phyloP scores from a whole-genome alignment of 176 grass and related monocot species.

The Bolboschoenus planiculmis region DNA sequence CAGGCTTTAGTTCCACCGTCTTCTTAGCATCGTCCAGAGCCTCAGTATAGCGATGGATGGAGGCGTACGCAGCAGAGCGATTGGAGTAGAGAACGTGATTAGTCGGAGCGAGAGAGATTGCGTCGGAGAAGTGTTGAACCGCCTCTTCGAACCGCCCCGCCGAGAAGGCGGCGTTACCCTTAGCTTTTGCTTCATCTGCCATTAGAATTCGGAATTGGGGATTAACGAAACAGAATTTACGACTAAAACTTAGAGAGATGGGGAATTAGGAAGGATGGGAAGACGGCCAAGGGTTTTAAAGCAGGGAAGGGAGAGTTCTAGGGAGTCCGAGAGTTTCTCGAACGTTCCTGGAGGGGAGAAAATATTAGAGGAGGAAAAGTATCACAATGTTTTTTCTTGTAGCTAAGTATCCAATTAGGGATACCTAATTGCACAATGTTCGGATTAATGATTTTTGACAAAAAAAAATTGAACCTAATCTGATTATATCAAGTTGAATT shows the following conservation, averaged over 20 bases:
- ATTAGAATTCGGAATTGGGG: background rate
- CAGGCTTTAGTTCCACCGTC: conserved; percentile 87
- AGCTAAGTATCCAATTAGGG: too few relatives aligned
- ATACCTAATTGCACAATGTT: too few relatives aligned
- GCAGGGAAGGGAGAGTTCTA: conserved; percentile 19
- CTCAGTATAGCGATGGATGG: conserved; percentile 68
- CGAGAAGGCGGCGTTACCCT: conserved; percentile 25
- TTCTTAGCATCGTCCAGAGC: conserved; percentile 73
- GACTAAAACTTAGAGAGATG: background rate
- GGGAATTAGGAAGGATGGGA: background rate
- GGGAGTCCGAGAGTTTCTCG: conserved; percentile 13
- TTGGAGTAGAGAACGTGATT: conserved; percentile 79
- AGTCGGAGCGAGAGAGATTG: conserved; percentile 21
- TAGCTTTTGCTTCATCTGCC: conserved; percentile 2
- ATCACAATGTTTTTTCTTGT: background rate
- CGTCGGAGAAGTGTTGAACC: conserved; percentile 41
- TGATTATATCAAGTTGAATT: too few relatives aligned
- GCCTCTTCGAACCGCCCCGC: conserved; percentile 34
- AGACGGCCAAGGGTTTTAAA: conserved; percentile 16
- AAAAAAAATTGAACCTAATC: too few relatives aligned
- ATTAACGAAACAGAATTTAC: background rate
- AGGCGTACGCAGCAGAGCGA: conserved; percentile 91
- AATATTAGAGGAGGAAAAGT: background rate
- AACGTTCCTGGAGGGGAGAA: conserved; percentile 14
- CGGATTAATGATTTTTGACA: too few relatives aligned